Percentiles rank a stretch among this genome's conserved stretches.
These are phyloP conservation scores for Musa schizocarpa DNA, from an alignment of 176 grass and related monocot species.

Conservation along the genomic window DNA sequence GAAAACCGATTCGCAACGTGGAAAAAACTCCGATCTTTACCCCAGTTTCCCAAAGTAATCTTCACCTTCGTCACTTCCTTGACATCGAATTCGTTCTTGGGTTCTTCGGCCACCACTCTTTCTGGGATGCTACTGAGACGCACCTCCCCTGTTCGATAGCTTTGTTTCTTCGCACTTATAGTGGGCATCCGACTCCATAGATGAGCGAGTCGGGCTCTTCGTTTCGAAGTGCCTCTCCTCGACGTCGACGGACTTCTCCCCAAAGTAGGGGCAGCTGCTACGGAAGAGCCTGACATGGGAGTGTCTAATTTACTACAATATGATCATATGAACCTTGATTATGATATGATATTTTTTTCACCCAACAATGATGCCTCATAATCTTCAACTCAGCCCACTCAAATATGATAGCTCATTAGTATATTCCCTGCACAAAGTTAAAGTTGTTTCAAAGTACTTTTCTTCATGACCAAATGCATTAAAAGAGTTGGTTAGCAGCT, in stretches of 20 bases:
- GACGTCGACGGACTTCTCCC: constrained; percentile 56
- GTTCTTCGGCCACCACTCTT: not conserved
- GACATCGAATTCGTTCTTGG: not conserved
- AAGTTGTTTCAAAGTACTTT: no score
- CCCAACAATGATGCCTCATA: no score
- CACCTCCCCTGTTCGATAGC: constrained; percentile 7
- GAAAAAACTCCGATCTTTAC: constrained; percentile 25
- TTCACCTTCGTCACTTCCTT: constrained; percentile 9
- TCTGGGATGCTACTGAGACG: constrained; percentile 1
- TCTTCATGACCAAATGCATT: no score
- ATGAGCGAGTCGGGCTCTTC: constrained; percentile 3
- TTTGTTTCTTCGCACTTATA: not conserved
- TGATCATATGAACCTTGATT: no score
- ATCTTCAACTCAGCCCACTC: no score
- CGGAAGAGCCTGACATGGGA: constrained; percentile 11
- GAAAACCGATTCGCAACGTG: constrained; percentile 2
- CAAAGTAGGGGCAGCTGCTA: constrained; percentile 43
- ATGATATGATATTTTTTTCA: no score
- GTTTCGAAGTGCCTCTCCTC: constrained; percentile 16
- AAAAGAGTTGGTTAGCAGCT: no score
- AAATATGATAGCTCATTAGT: no score
- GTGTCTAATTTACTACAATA: no score
- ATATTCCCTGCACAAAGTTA: no score
- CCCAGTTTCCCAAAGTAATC: constrained; percentile 11
- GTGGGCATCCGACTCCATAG: not conserved